phyloP scores from a whole-genome alignment of 2,329 filamentous ascomycete genomes.

The Cadophora sp. region DNA sequence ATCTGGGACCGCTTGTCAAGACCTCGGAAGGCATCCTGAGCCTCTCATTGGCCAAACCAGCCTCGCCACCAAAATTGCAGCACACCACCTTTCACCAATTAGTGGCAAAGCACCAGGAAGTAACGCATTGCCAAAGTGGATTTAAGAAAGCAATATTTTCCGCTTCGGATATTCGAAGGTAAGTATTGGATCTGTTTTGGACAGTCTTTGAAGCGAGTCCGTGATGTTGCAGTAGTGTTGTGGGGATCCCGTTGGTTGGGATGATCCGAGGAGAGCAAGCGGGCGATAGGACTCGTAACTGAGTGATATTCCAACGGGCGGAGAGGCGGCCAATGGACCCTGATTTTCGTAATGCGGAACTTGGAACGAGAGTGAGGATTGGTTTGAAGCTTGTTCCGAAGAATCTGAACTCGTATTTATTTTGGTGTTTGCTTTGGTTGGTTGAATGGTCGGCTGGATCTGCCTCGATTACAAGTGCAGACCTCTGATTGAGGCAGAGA shows the following conservation, averaged over 20 bases:
- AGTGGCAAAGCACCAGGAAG: neutral
- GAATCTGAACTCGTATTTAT: slow-evolving; percentile 1
- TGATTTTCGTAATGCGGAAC: neutral
- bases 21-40: slow-evolving; percentile 7
- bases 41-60: neutral
- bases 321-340: slow-evolving; percentile 6
- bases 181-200: slow-evolving; percentile 10
- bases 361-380: neutral
- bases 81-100: slow-evolving; percentile 6
- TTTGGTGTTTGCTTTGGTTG: neutral
- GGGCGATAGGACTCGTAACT: neutral
- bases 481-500: neutral
- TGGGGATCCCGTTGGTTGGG: slow-evolving; percentile 1
- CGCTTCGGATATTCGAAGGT: neutral
- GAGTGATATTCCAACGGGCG: neutral
- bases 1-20: slow-evolving; percentile 6
- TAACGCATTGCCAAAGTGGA: neutral
- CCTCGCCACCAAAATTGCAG: slow-evolving; percentile 9
- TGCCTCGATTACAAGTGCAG: neutral
- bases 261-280: neutral
- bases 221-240: slow-evolving; percentile 1
- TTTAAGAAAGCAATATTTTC: neutral
- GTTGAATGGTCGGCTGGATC: neutral
- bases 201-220: neutral
- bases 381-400: neutral